Evolutionary conservation across 345 rosid genomes (phyloP).

Genomic region (Acer campestre): DNA sequence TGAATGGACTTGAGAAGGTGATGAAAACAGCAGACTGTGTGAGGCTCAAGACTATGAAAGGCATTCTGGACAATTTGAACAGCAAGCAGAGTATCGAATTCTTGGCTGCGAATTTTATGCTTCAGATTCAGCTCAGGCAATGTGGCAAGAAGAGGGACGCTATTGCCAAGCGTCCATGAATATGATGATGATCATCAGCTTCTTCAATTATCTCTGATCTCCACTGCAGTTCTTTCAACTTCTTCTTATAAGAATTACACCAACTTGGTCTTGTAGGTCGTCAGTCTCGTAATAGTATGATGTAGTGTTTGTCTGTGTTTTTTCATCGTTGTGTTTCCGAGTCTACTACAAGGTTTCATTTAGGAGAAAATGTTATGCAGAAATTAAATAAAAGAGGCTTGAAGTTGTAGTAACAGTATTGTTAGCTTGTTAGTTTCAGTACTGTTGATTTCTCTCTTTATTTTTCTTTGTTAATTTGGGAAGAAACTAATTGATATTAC

Average conservation of each 20-base stretch:
- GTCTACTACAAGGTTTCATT: too few relatives aligned
- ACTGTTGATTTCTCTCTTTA: too few relatives aligned
- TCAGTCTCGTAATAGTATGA: too few relatives aligned
- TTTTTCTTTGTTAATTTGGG: not conserved
- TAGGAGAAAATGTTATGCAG: too few relatives aligned
- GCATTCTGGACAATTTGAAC: slow-evolving; percentile 59
- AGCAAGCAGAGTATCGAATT: slow-evolving; percentile 65
- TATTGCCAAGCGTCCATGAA: not conserved
- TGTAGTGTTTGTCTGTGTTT: too few relatives aligned
- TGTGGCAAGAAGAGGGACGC: slow-evolving; percentile 35
- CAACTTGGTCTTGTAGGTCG: too few relatives aligned
- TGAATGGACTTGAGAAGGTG: slow-evolving; percentile 57
- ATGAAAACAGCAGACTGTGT: slow-evolving; percentile 85
- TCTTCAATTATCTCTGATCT: not conserved
- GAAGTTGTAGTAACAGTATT: too few relatives aligned
- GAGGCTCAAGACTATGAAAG: slow-evolving; percentile 74
- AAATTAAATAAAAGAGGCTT: too few relatives aligned
- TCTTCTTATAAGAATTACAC: too few relatives aligned
- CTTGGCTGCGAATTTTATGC: slow-evolving; percentile 51
- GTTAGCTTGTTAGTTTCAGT: too few relatives aligned
- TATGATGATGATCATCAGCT: not conserved
- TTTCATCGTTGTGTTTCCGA: too few relatives aligned
- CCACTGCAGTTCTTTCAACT: too few relatives aligned
- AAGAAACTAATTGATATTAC: not conserved
- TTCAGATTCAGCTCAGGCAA: slow-evolving; percentile 60